Evolutionary conservation across 257 asterid genomes (phyloP), one percentile per base, ranked within the genome.

Genomic region (Lantana camara): DNA sequence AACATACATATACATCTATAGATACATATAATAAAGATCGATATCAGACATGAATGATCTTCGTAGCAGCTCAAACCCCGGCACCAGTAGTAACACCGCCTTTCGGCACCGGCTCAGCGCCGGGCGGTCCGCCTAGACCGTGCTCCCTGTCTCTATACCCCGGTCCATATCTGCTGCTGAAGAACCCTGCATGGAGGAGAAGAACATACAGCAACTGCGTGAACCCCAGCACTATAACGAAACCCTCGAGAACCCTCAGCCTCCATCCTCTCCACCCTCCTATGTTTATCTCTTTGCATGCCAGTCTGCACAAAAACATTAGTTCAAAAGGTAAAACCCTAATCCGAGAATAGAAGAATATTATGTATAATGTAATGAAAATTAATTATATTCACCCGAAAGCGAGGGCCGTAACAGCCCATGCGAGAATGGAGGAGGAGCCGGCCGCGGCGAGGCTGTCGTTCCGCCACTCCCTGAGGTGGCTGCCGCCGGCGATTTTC

Each of bases 241-340:
- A 83, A 0, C 80, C 98, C 46, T 92, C 98, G 0, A 92, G 63
- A 12, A 92, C 93, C 75, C 88, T 68, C 3, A 92, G 85, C 71
- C 98, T 80, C 98, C 98, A 92, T 0, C 97, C 98, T 63, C 97
- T 79, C 78, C 85, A 78, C 7, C 92, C 89, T 49, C 97, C 92
- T 4, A 92, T 35, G 78, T 80, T 71, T 4, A 92, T 92, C 57
- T 92, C 84, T 73, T 92, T 92, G 81, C 98, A 92, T 0, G 97
- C 98, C 82, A 92, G 63, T 0, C 97, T 90, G 60, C 67, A n/a
- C 4, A 1, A 15, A 14, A n/a, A 8, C n/a, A n/a, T n/a, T n/a
- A n/a, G n/a, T n/a, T n/a, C n/a, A n/a, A 16, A 7, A 5, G 2
- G 6, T n/a, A 11, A 13, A 11, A 37, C 44, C 10, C 10, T 2